Evolutionary conservation across 805 yeast genomes (phyloP).

Genomic region (Ogataea pini): DNA sequence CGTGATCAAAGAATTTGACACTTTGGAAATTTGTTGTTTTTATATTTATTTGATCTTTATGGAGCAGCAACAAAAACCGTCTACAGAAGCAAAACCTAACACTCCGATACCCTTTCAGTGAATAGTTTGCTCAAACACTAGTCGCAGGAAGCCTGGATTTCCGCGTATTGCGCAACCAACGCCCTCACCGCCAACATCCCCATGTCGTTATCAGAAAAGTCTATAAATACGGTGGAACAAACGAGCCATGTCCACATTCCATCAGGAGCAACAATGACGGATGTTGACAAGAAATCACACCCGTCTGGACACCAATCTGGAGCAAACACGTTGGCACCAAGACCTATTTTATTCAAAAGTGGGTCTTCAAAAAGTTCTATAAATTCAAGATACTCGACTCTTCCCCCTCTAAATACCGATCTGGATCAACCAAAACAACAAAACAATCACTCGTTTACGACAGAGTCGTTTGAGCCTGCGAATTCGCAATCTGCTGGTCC

Average conservation of each 20-base stretch:
- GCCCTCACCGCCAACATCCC: not conserved
- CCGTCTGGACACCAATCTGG: not conserved
- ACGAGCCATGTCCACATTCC: not conserved
- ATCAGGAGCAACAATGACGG: not conserved
- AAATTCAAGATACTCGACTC: conserved; percentile 17
- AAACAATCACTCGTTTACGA: not conserved
- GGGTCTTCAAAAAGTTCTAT: conserved; percentile 16
- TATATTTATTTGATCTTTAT: not conserved
- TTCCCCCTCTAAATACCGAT: conserved; percentile 27
- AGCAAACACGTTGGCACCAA: conserved; percentile 10
- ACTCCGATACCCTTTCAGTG: not conserved
- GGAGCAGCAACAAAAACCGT: not conserved
- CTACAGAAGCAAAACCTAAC: not conserved
- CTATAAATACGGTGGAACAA: conserved; percentile 18
- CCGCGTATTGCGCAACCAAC: conserved; percentile 3
- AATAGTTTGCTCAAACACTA: not conserved
- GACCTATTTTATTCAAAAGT: conserved; percentile 25
- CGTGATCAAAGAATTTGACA: not conserved
- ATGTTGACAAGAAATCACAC: not conserved
- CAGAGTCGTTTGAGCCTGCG: not conserved
- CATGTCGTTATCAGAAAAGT: conserved; percentile 24
- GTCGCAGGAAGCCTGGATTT: conserved; percentile 2
- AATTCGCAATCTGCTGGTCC: conserved; percentile 1
- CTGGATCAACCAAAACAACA: conserved; percentile 8
- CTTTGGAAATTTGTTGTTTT: not conserved